phyloP scores from a whole-genome alignment of 2,329 filamentous ascomycete genomes.

The Penicillium sp. region DNA sequence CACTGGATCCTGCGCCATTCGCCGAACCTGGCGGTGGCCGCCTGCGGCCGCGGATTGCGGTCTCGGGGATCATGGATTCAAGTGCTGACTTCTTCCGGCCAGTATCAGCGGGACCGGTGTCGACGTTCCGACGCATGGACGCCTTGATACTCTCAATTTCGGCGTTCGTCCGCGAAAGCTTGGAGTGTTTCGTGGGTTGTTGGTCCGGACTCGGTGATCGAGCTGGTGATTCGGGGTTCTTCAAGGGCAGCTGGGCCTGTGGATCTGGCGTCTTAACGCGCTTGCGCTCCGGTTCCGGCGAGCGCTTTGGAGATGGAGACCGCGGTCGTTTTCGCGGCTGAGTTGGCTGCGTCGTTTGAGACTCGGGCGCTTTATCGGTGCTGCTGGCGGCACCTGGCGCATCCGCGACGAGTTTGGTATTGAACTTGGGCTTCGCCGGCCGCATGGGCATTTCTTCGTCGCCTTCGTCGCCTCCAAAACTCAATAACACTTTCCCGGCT shows the following conservation, averaged over 20 bases:
- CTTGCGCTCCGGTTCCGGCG: conserved; percentile 27
- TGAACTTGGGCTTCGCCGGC: conserved; percentile 47
- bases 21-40: conserved; percentile 37
- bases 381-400: conserved; percentile 19
- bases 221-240: conserved; percentile 41
- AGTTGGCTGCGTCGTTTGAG: conserved; percentile 10
- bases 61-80: conserved; percentile 47
- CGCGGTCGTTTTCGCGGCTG: conserved; percentile 30
- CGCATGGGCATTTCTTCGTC: conserved; percentile 36
- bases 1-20: conserved; percentile 51
- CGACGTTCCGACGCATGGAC: conserved; percentile 45
- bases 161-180: conserved; percentile 41
- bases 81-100: conserved; percentile 44
- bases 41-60: conserved; percentile 45
- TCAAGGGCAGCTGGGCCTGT: conserved; percentile 43
- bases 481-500: conserved; percentile 43
- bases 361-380: conserved; percentile 7
- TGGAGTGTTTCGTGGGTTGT: conserved; percentile 33
- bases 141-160: conserved; percentile 45
- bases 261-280: conserved; percentile 40
- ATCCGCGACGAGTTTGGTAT: conserved; percentile 42
- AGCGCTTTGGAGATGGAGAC: conserved; percentile 31
- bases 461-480: conserved; percentile 46
- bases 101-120: conserved; percentile 30
- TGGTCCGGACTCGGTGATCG: conserved; percentile 31